Percentiles rank a stretch among this genome's conserved stretches.
Evolutionary conservation across 2,329 filamentous ascomycete genomes (phyloP).

Genomic region (Sporothrix brunneoviolacea): DNA sequence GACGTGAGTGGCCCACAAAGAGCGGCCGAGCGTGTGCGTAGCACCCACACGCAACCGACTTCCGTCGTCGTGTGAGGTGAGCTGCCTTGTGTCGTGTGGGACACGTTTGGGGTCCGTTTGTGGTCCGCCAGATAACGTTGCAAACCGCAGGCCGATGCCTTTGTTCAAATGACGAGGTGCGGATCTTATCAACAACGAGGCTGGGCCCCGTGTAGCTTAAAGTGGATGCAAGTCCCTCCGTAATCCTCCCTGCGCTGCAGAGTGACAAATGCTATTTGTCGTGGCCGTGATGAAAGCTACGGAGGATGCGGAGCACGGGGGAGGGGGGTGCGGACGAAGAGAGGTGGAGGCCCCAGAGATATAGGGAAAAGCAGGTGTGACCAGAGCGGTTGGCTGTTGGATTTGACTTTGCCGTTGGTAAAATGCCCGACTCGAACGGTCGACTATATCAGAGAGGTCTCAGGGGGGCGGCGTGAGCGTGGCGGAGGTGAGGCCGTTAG

Average conservation of each 20-base stretch:
- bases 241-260: not conserved
- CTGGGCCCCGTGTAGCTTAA: not conserved
- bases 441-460: no score
- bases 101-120: not conserved
- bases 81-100: not conserved
- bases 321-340: not conserved
- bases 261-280: constrained; percentile 8
- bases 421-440: no score
- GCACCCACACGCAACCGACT: not conserved
- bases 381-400: constrained; percentile 1
- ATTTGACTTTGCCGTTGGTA: not conserved
- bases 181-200: constrained; percentile 4
- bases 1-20: constrained; percentile 9
- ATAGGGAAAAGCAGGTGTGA: constrained; percentile 6
- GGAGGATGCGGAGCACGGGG: not conserved
- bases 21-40: not conserved
- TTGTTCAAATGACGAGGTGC: not conserved
- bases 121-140: not conserved
- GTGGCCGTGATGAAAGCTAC: constrained; percentile 12
- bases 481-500: constrained; percentile 25
- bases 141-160: not conserved
- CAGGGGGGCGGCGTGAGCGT: no score
- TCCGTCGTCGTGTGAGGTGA: constrained; percentile 3
- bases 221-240: no score
- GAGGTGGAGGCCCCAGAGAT: not conserved